Percentiles rank a stretch among this genome's conserved stretches.
Evolutionary conservation across 148 eudicot genomes (phyloP).

Genomic region (Persicaria maculosa): DNA sequence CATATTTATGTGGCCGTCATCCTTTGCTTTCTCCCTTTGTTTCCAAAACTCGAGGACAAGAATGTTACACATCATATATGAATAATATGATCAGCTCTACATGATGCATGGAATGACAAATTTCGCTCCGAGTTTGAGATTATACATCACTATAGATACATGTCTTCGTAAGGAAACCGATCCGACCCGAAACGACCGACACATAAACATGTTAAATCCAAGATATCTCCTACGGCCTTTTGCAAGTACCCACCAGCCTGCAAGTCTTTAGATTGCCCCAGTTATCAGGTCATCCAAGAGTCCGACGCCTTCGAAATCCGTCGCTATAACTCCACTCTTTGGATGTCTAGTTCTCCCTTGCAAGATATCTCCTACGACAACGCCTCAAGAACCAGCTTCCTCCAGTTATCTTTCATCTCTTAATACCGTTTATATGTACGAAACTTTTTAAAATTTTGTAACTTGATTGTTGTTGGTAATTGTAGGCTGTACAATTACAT

Average conservation of each 20-base stretch:
- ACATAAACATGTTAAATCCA: neutral
- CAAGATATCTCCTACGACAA: constrained; percentile 7
- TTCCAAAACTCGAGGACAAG: neutral
- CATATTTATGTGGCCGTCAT: neutral
- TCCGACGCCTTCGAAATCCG: constrained; percentile 5
- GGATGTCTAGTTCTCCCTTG: neutral
- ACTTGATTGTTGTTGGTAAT: neutral
- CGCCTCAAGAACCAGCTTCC: neutral
- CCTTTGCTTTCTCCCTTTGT: neutral
- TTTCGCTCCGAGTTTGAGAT: neutral
- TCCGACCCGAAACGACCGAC: neutral
- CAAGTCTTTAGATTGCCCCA: constrained; percentile 2
- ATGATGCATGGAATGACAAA: neutral
- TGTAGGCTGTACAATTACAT: constrained; percentile 71
- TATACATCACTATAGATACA: neutral
- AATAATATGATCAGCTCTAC: neutral
- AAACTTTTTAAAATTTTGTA: neutral
- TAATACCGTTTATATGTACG: neutral
- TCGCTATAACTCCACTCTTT: constrained; percentile 10
- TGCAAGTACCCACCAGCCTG: constrained; percentile 1
- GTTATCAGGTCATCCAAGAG: constrained; percentile 4
- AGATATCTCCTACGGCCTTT: neutral
- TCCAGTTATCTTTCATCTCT: constrained; percentile 1
- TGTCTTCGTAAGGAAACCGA: neutral
- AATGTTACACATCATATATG: neutral